These are phyloP conservation scores for Citrus glauca DNA, from an alignment of 345 rosid genomes.

Conservation along the genomic window DNA sequence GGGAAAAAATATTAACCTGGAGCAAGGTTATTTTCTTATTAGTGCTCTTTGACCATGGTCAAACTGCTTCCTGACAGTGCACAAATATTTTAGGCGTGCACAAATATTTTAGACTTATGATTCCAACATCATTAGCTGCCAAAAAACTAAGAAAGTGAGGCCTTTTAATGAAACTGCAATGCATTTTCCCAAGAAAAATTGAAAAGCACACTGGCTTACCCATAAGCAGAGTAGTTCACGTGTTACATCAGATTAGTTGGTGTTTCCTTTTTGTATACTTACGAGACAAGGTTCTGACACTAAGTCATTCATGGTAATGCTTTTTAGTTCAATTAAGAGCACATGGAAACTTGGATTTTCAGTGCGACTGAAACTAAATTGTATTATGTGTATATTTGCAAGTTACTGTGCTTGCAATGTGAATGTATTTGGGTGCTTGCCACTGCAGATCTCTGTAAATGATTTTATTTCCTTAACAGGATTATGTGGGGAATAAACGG, in stretches of 20 bases:
- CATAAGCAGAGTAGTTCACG: not conserved
- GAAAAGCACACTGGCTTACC: not conserved
- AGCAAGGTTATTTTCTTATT: no score
- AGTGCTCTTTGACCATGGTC: no score
- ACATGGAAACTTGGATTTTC: not conserved
- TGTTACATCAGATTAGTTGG: not conserved
- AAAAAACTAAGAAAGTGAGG: no score
- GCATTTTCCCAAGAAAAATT: not conserved
- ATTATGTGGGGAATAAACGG: slow-evolving; percentile 96
- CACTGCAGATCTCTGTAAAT: not conserved
- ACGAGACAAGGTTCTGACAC: not conserved
- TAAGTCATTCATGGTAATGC: not conserved
- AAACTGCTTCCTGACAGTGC: no score
- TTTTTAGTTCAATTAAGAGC: not conserved
- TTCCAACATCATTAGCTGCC: not conserved
- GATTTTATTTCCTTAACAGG: slow-evolving; percentile 38
- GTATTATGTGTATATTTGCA: not conserved
- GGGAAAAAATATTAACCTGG: no score
- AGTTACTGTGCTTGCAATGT: not conserved
- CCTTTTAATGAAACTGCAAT: not conserved
- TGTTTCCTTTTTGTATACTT: not conserved
- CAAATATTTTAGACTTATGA: not conserved
- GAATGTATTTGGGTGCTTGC: not conserved
- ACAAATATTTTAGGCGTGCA: no score
- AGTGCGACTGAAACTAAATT: not conserved